phyloP scores from a whole-genome alignment of 169 alveolate species.

The Eimeria sp. region DNA sequence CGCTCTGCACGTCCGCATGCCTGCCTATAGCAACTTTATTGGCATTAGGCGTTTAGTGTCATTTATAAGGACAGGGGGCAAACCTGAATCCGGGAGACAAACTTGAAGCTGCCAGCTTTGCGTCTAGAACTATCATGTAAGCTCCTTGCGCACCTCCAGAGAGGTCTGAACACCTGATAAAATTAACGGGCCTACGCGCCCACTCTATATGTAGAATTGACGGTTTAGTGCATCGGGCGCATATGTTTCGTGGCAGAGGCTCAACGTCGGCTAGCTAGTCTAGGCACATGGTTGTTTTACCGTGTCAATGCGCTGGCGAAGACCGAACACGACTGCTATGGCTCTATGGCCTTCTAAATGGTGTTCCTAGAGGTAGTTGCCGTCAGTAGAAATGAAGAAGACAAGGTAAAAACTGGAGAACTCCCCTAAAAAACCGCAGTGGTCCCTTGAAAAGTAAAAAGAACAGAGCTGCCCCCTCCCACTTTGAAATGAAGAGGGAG shows the following conservation, averaged over 20 bases:
- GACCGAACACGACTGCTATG: neutral
- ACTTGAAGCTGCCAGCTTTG: neutral
- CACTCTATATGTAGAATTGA: neutral
- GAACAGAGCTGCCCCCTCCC: neutral
- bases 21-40: neutral
- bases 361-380: no score
- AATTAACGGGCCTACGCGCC: neutral
- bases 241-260: no score
- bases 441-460: neutral
- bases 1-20: neutral
- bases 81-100: neutral
- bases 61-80: neutral
- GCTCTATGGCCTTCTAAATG: neutral
- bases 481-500: neutral
- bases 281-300: no score
- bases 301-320: no score
- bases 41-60: neutral
- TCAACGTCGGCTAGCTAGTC: no score
- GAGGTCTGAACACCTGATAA: neutral
- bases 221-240: neutral
- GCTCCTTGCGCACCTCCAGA: neutral
- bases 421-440: neutral
- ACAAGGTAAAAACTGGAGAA: neutral
- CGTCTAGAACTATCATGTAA: neutral
- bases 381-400: neutral